Conservation (phyloP, 306 rosid species). For the Prunus mongolica region DNA sequence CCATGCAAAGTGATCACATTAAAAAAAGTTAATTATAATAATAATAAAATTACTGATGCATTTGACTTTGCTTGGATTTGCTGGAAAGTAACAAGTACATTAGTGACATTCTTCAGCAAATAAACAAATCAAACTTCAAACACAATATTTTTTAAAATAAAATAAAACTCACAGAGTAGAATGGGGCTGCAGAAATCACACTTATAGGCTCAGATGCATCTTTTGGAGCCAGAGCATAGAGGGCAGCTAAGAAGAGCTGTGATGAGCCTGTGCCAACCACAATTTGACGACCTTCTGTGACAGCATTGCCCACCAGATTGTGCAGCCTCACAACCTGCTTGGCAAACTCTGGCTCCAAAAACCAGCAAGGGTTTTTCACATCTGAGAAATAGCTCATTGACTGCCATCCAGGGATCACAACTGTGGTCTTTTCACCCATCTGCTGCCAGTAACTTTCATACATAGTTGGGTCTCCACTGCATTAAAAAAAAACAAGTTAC, state of each 20-base stretch:
- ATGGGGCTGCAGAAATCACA: constrained; percentile 73
- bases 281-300: constrained; percentile 58
- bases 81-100: not conserved
- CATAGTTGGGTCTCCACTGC: constrained; percentile 91
- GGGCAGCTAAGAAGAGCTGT: constrained; percentile 78
- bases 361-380: constrained; percentile 64
- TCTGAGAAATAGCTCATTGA: constrained; percentile 77
- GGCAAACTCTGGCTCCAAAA: constrained; percentile 63
- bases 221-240: constrained; percentile 64
- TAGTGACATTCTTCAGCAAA: not conserved
- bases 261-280: constrained; percentile 97
- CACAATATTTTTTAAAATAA: not conserved
- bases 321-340: constrained; percentile 67
- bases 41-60: not conserved
- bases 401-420: constrained; percentile 77
- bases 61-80: constrained; percentile 27
- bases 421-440: constrained; percentile 55
- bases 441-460: constrained; percentile 66
- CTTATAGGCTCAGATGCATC: constrained; percentile 48
- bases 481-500: not conserved
- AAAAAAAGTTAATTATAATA: constrained; percentile 6
- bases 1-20: constrained; percentile 11
- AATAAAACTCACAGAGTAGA: constrained; percentile 61
- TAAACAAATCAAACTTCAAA: not conserved
- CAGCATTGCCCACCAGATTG: constrained; percentile 71